Percentiles rank a stretch among this genome's conserved stretches.
phyloP scores from a whole-genome alignment of 1,284 basidiomycete genomes.

The Wallemia mellicola region DNA sequence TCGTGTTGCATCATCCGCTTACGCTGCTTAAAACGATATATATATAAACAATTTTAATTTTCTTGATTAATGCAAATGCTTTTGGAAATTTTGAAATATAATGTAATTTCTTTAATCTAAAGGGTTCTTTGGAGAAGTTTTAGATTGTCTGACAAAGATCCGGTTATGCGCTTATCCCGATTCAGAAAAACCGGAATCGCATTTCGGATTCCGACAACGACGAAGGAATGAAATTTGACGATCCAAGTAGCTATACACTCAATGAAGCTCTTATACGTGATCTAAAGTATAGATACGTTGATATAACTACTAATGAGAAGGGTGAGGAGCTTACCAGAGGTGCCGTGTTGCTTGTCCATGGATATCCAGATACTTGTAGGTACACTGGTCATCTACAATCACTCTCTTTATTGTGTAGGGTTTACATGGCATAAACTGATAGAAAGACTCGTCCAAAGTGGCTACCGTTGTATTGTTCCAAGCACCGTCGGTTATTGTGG shows the following conservation, averaged over 20 bases:
- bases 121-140: too few species aligned
- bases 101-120: background rate
- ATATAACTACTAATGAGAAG: background rate
- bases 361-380: background rate
- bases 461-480: background rate
- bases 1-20: slow-evolving; percentile 68
- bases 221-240: background rate
- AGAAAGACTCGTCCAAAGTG: background rate
- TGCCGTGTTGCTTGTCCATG: background rate
- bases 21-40: slow-evolving; percentile 35
- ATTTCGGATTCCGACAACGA: too few species aligned
- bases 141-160: background rate
- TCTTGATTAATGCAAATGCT: background rate
- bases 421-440: background rate
- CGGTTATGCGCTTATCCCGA: too few species aligned
- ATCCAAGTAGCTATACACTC: background rate
- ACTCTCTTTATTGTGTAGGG: background rate
- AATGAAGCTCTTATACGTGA: background rate
- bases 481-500: background rate
- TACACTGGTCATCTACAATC: background rate
- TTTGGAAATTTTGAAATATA: background rate
- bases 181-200: too few species aligned
- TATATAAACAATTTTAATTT: background rate
- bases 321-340: background rate
- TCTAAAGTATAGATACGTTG: background rate